Conservation (phyloP, 2,329 filamentous ascomycete genomes). For the Nigrospora osmanthi region DNA sequence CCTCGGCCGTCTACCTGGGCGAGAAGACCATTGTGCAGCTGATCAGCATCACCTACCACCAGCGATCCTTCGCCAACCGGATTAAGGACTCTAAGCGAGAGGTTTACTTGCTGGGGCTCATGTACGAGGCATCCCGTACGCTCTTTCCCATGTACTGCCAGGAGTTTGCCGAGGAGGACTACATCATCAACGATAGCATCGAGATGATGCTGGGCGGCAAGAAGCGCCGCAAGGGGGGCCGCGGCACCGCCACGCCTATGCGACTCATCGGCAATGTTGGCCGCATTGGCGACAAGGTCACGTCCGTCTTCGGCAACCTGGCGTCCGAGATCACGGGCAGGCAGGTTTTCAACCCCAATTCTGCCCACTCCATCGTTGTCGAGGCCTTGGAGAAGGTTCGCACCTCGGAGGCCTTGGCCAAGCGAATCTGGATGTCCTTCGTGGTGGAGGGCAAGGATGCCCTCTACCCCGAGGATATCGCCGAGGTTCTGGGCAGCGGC, state of each 20-base stretch:
- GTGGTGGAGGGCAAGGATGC: constrained; percentile 82
- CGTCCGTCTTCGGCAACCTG: constrained; percentile 85
- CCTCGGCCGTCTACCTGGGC: constrained; percentile 62
- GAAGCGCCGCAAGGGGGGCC: constrained; percentile 30
- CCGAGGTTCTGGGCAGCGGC: constrained; percentile 75
- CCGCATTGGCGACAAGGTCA: constrained; percentile 86
- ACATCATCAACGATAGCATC: constrained; percentile 80
- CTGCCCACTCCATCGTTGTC: constrained; percentile 81
- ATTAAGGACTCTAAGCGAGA: constrained; percentile 90
- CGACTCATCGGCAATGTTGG: constrained; percentile 68
- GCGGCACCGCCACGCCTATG: constrained; percentile 67
- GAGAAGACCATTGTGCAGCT: constrained; percentile 76
- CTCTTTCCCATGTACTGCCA: constrained; percentile 89
- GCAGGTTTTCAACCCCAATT: constrained; percentile 87
- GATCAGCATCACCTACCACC: constrained; percentile 79
- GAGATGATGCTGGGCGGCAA: constrained; percentile 58
- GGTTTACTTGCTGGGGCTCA: constrained; percentile 69
- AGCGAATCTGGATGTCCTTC: constrained; percentile 96
- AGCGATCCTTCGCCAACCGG: constrained; percentile 70
- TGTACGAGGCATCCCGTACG: constrained; percentile 83
- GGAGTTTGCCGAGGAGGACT: constrained; percentile 88
- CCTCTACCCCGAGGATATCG: constrained; percentile 71
- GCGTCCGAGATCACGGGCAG: constrained; percentile 94
- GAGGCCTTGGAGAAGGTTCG: constrained; percentile 79
- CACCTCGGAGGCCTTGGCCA: constrained; percentile 86